phyloP scores from a whole-genome alignment of 1,139 yeast genomes.

The Meyerozyma carpophila region DNA sequence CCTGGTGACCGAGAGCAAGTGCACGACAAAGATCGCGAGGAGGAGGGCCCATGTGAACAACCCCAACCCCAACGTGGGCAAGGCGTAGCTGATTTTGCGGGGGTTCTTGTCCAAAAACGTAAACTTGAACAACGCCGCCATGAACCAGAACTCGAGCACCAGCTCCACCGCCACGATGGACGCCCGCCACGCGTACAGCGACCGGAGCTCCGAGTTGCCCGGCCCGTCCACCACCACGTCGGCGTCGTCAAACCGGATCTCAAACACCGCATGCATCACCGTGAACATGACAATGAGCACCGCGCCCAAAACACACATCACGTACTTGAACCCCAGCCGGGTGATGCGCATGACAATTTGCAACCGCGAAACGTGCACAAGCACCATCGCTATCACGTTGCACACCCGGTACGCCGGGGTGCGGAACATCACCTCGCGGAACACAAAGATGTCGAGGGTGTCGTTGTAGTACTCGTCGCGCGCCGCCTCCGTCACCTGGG shows the following conservation, averaged over 20 bases:
- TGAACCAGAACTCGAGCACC: conserved; percentile 23
- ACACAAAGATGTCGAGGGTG: conserved; percentile 29
- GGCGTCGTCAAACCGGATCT: conserved; percentile 8
- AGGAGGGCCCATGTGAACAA: conserved; percentile 32
- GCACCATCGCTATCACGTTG: conserved; percentile 24
- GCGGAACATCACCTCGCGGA: conserved; percentile 25
- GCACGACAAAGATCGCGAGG: conserved; percentile 22
- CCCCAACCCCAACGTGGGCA: conserved; percentile 36
- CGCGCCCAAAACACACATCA: too few species aligned
- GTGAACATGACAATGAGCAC: conserved; percentile 18
- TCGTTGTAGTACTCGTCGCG: conserved; percentile 31
- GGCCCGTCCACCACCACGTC: conserved; percentile 10
- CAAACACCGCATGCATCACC: conserved; percentile 12
- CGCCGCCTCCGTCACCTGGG: conserved; percentile 29
- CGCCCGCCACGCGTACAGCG: conserved; percentile 3
- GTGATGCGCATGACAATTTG: conserved; percentile 30
- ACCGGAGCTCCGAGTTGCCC: conserved; percentile 6
- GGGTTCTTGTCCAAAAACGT: conserved; percentile 27
- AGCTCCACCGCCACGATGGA: conserved; percentile 16
- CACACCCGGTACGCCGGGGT: conserved; percentile 25
- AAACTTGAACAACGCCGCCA: conserved; percentile 21
- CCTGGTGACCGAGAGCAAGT: conserved; percentile 21
- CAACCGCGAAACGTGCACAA: conserved; percentile 36
- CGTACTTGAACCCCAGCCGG: conserved; percentile 16
- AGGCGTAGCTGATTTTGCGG: conserved; percentile 28